These are phyloP conservation scores for Aspergillus carbonarius DNA, from an alignment of 2,329 filamentous ascomycete genomes.

Conservation along the genomic window DNA sequence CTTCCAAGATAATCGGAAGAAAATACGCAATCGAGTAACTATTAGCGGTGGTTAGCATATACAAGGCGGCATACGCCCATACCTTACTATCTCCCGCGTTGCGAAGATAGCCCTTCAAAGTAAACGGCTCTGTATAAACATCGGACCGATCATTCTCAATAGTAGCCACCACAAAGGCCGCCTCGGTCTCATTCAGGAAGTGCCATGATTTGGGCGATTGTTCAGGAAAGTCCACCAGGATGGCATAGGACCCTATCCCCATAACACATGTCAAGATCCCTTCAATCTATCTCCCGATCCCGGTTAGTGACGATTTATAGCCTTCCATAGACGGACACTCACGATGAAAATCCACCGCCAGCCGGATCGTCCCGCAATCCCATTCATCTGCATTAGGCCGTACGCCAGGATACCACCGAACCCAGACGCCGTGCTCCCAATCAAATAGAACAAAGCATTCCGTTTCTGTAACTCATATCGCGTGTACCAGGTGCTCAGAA, in stretches of 20 bases:
- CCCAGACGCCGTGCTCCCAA: not conserved
- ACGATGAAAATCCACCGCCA: not conserved
- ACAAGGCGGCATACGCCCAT: conserved; percentile 56
- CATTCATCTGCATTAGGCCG: not conserved
- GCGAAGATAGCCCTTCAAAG: conserved; percentile 48
- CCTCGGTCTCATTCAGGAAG: conserved; percentile 42
- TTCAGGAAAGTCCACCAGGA: conserved; percentile 2
- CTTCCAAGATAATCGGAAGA: conserved; percentile 68
- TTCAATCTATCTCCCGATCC: not conserved
- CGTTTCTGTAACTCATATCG: not conserved
- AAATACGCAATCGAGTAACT: conserved; percentile 80
- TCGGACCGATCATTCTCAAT: conserved; percentile 56
- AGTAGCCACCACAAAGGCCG: conserved; percentile 50
- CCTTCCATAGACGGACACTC: not conserved
- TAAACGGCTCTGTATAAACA: conserved; percentile 50
- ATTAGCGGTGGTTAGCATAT: conserved; percentile 61
- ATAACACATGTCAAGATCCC: not conserved
- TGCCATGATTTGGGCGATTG: conserved; percentile 4
- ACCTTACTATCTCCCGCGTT: conserved; percentile 53
- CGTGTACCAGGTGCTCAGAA: not conserved
- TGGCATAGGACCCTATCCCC: not conserved
- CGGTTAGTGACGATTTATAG: not conserved
- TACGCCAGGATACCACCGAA: not conserved
- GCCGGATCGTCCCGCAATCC: not conserved
- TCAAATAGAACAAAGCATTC: not conserved